phyloP scores from a whole-genome alignment of 306 rosid species.

The Castanea mollissima region DNA sequence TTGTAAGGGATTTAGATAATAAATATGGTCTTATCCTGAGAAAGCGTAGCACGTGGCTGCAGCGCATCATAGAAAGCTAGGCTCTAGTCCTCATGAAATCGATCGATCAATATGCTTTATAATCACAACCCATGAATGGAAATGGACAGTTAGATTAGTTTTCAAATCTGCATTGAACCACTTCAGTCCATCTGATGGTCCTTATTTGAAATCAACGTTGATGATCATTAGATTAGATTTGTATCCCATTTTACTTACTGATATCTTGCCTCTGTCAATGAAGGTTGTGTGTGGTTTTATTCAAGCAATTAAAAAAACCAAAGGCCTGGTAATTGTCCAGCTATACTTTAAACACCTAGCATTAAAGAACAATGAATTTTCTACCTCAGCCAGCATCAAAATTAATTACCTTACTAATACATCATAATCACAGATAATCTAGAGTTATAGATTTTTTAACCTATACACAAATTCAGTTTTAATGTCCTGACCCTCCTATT shows the following conservation, averaged over 20 bases:
- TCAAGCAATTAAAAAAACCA: not conserved
- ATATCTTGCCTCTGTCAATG: not conserved
- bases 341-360: not conserved
- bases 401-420: not conserved
- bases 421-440: not conserved
- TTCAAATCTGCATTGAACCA: not conserved
- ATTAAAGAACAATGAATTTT: not conserved
- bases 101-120: not conserved
- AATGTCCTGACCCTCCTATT: not conserved
- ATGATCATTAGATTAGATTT: not conserved
- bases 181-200: not conserved
- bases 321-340: not conserved
- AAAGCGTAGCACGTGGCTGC: not conserved
- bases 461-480: not conserved
- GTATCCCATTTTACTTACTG: not conserved
- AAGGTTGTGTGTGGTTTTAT: not conserved
- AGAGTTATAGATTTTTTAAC: not conserved
- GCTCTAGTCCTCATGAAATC: not conserved
- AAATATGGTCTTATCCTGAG: not conserved
- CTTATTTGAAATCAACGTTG: not conserved
- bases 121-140: not conserved
- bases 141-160: not conserved
- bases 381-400: conserved; percentile 4
- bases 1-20: not conserved
- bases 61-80: not conserved